Evolutionary conservation across 202 grass and related monocot genomes (phyloP).

Genomic region (Setaria viridis): DNA sequence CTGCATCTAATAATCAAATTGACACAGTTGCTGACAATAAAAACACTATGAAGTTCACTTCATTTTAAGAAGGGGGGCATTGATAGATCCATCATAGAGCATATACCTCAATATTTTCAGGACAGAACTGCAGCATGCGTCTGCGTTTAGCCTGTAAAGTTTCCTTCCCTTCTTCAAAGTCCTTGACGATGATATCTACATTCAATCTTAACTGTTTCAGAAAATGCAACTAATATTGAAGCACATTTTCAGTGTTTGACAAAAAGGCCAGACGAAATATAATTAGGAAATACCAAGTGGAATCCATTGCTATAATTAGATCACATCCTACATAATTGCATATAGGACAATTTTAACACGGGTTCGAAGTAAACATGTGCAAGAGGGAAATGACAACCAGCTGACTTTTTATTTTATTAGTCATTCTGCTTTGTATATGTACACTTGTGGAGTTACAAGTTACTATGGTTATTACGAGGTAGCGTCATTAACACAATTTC

Average conservation of each 20-base stretch:
- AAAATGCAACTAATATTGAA: slow-evolving; percentile 32
- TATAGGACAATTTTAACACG: not conserved
- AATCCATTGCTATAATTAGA: slow-evolving; percentile 32
- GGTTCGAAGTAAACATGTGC: slow-evolving; percentile 1
- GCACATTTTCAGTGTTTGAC: not conserved
- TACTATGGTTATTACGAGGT: not conserved
- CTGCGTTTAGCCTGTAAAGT: slow-evolving; percentile 86
- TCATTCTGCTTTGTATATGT: slow-evolving; percentile 8
- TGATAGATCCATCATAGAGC: slow-evolving; percentile 4
- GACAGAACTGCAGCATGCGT: slow-evolving; percentile 90
- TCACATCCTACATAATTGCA: not conserved
- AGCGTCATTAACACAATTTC: slow-evolving; percentile 8
- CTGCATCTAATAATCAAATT: slow-evolving; percentile 12
- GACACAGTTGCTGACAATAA: slow-evolving; percentile 28
- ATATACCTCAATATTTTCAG: slow-evolving; percentile 64
- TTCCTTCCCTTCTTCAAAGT: slow-evolving; percentile 72
- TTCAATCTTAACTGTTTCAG: slow-evolving; percentile 28
- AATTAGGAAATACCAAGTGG: slow-evolving; percentile 1
- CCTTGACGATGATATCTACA: slow-evolving; percentile 63
- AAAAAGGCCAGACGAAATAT: slow-evolving; percentile 1
- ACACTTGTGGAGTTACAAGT: slow-evolving; percentile 3
- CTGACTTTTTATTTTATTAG: slow-evolving; percentile 11
- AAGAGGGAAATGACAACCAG: not conserved
- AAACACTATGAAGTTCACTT: slow-evolving; percentile 9
- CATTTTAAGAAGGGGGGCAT: slow-evolving; percentile 24